These are phyloP conservation scores for Malus domestica DNA, from an alignment of 306 rosid genomes.

Conservation along the genomic window DNA sequence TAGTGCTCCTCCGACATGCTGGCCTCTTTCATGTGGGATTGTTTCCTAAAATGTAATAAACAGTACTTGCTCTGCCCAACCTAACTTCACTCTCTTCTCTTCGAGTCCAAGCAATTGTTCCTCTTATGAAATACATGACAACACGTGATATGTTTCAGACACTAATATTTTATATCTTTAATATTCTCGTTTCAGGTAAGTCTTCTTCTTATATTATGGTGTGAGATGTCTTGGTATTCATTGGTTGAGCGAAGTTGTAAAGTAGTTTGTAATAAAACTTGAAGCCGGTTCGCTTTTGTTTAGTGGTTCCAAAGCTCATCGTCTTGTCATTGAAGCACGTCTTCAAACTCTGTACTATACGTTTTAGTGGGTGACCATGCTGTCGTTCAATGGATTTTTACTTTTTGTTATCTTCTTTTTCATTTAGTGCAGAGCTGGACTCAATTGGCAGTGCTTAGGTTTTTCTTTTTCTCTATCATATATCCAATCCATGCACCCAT, in stretches of 20 bases:
- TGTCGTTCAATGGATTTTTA: neutral
- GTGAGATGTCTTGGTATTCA: neutral
- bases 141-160: neutral
- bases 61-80: neutral
- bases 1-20: slow-evolving; percentile 15
- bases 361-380: neutral
- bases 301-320: slow-evolving; percentile 23
- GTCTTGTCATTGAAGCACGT: neutral
- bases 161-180: accelerated
- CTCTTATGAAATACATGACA: neutral
- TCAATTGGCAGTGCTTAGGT: neutral
- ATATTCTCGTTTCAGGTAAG: neutral
- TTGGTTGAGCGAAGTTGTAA: neutral
- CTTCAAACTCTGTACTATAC: neutral
- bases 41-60: slow-evolving; percentile 9
- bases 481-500: neutral
- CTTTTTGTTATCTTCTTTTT: neutral
- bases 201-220: no score
- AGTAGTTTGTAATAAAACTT: neutral
- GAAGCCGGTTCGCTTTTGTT: slow-evolving; percentile 6
- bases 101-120: neutral
- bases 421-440: neutral
- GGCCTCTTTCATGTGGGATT: slow-evolving; percentile 8
- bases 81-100: neutral
- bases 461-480: neutral